A percentile compares a stretch with the other conserved stretches of the same genome.
These are phyloP conservation scores for Leptographium lundbergii DNA, from an alignment of 2,329 filamentous ascomycete species.

Conservation along the genomic window DNA sequence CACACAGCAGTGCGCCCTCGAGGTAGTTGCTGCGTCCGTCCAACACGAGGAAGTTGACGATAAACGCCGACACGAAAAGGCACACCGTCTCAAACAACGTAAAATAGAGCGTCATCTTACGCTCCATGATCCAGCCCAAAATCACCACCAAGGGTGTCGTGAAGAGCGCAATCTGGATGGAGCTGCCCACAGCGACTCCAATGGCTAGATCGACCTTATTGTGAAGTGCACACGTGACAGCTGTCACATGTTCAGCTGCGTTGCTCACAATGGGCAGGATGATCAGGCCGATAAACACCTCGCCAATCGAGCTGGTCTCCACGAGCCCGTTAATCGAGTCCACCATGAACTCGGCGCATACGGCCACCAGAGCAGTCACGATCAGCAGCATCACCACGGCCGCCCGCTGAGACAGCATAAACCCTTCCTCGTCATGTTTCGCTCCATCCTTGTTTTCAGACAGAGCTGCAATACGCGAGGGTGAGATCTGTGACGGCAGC, in stretches of 20 bases:
- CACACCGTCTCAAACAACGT: slow-evolving; percentile 81
- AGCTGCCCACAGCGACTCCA: slow-evolving; percentile 57
- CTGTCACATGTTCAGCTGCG: slow-evolving; percentile 60
- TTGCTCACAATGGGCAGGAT: slow-evolving; percentile 63
- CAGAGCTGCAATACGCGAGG: slow-evolving; percentile 20
- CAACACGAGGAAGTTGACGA: slow-evolving; percentile 78
- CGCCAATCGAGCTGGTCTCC: slow-evolving; percentile 39
- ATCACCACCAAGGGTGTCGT: slow-evolving; percentile 59
- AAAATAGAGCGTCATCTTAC: slow-evolving; percentile 71
- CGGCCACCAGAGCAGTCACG: slow-evolving; percentile 52
- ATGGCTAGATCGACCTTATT: slow-evolving; percentile 69
- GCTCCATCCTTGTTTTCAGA: slow-evolving; percentile 12
- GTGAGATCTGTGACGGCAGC: slow-evolving; percentile 33
- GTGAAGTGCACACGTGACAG: slow-evolving; percentile 57
- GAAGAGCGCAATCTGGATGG: slow-evolving; percentile 61
- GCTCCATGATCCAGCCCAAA: slow-evolving; percentile 55
- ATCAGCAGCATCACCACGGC: slow-evolving; percentile 50
- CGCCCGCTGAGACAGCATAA: slow-evolving; percentile 38
- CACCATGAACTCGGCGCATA: slow-evolving; percentile 60
- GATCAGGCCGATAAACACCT: slow-evolving; percentile 60
- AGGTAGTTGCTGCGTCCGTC: slow-evolving; percentile 81
- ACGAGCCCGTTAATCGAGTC: slow-evolving; percentile 54
- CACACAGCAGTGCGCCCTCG: slow-evolving; percentile 58
- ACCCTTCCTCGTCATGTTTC: slow-evolving; percentile 11
- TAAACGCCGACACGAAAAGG: slow-evolving; percentile 71